Evolutionary conservation across 1,284 basidiomycete species (phyloP).

Genomic region (Polyporus tsugae): DNA sequence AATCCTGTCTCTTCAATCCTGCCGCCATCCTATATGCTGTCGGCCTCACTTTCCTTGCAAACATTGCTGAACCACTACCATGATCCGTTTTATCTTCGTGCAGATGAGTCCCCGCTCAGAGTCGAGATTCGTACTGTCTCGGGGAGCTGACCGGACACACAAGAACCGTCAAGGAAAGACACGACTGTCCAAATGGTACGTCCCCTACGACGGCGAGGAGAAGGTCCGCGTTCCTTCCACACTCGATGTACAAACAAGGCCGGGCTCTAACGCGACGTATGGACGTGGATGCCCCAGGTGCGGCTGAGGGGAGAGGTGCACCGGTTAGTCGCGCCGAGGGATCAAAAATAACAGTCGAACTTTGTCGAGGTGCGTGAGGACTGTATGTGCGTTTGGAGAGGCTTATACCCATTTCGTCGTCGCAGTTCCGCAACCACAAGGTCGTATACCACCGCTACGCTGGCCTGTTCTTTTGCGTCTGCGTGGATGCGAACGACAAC

Average conservation of each 20-base stretch:
- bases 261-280: neutral
- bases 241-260: neutral
- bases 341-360: conserved; percentile 99
- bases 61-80: conserved; percentile 38
- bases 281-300: conserved; percentile 59
- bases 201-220: conserved; percentile 94
- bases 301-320: conserved; percentile 95
- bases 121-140: neutral
- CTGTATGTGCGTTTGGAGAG: neutral
- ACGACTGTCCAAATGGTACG: conserved; percentile 96
- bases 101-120: conserved; percentile 59
- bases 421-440: no score
- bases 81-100: conserved; percentile 96
- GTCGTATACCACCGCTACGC: no score
- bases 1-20: no score
- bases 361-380: conserved; percentile 87
- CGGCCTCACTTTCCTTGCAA: neutral
- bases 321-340: conserved; percentile 91
- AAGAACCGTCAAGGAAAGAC: conserved; percentile 99
- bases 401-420: neutral
- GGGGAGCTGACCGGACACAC: neutral
- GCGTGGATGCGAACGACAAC: no score
- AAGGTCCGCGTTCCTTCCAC: conserved; percentile 64
- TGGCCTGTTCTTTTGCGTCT: no score
- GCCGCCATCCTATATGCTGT: neutral